Base-by-base conservation (phyloP, 768 basidiomycete genomes). In the Cystobasidium onofrii region DNA sequence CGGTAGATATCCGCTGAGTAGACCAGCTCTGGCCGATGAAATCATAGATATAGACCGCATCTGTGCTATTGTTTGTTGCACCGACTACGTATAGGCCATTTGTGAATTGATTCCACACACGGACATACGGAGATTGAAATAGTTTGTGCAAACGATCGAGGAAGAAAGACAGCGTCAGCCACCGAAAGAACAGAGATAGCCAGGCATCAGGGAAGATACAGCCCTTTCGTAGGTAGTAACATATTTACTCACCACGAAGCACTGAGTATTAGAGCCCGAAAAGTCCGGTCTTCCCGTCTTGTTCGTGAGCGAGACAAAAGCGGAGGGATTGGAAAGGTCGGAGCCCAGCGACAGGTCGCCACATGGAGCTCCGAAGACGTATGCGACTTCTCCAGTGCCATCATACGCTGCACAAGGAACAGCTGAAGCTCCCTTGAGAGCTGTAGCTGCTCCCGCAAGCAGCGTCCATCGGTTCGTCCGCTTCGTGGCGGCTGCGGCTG, bases 51-150 rank as follows among this genome's bases (percentile, higher is more conserved):
- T 71, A 61, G 18, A 41, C 52, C 10, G 50, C 69, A 54, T n/a
- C 39, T 34, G 69, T 12, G 33, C 33, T 60, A 20, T 31, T 46
- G n/a, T 20, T 29, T 18, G 29, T 36, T n/a, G 69, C 69, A 29
- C 69, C 69, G 17, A 60, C 10, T 13, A 71, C 69, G 29, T 71
- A 71, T n/a, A 71, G 55, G 33, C 69, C 69, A 60, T 71, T 71
- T 39, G 69, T 71, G 55, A 71, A 71, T 60, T 71, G 69, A 60
- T 71, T 71, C 69, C 61, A 33, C 4, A 33, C 4, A n/a, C 17
- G 33, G 44, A 17, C 23, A 43, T 20, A 17, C 44, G 20, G 54
- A 12, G 27, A 50, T 9, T 46, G 23, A 15, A 29, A 64, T 64
- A 33, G 65, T 15, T 23, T 6, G 65, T 36, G 36, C 7, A 20